These are phyloP conservation scores for Saitozyma podzolica DNA, from an alignment of 768 basidiomycete genomes.

Conservation along the genomic window DNA sequence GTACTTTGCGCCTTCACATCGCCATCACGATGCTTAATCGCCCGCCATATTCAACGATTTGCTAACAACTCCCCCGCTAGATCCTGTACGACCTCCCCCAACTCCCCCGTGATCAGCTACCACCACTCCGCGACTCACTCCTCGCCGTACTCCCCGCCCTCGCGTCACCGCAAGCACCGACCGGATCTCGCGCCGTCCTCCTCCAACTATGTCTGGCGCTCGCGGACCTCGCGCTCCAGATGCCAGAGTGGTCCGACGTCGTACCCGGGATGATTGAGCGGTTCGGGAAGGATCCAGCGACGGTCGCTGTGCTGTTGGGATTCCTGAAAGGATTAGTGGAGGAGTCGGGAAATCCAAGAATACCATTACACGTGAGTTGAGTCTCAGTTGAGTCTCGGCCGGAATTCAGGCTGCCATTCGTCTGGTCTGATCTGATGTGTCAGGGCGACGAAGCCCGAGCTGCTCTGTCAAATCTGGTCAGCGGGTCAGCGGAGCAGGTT, in stretches of 20 bases:
- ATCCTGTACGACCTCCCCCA: constrained; percentile 93
- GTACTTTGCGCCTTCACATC: background rate
- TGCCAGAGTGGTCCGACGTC: constrained; percentile 74
- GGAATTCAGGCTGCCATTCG: too few relatives aligned
- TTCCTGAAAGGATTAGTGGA: constrained; percentile 90
- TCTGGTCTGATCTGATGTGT: background rate
- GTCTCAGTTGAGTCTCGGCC: background rate
- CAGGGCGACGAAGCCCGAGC: background rate
- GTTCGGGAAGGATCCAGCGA: constrained; percentile 80
- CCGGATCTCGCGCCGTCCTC: constrained; percentile 78
- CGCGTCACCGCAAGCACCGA: constrained; percentile 53
- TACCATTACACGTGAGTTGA: constrained; percentile 79
- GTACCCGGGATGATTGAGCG: constrained; percentile 77
- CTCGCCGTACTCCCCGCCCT: constrained; percentile 72
- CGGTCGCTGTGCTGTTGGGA: constrained; percentile 79
- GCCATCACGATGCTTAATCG: background rate
- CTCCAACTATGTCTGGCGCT: constrained; percentile 87
- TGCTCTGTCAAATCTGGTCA: constrained; percentile 16
- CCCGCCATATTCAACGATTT: constrained; percentile 17
- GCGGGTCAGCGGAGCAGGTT: constrained; percentile 61
- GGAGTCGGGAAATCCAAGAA: constrained; percentile 78
- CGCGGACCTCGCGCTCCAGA: constrained; percentile 85
- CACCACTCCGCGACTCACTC: constrained; percentile 83
- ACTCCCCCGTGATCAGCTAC: constrained; percentile 70
- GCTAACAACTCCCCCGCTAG: constrained; percentile 55